Percentiles rank a stretch among this genome's conserved stretches.
Conservation (phyloP, 2,329 filamentous ascomycete genomes). For the Aureobasidium sp. region DNA sequence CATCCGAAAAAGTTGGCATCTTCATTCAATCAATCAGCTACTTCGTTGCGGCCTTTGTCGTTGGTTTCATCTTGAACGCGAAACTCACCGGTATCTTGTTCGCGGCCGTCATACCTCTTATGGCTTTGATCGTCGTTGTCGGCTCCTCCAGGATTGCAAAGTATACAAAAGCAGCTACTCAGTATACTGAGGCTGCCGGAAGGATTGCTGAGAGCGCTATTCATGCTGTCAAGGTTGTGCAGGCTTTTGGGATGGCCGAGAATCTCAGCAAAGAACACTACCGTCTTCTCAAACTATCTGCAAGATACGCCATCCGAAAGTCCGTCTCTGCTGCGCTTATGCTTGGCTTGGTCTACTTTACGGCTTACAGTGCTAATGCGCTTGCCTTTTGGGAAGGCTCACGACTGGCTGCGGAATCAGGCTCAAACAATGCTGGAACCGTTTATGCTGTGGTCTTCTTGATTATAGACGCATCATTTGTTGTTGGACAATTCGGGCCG, state of each 20-base stretch:
- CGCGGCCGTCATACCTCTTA: conserved; percentile 40
- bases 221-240: conserved; percentile 38
- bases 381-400: conserved; percentile 39
- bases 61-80: conserved; percentile 37
- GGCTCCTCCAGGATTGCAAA: conserved; percentile 35
- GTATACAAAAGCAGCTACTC: conserved; percentile 30
- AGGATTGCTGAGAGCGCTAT: conserved; percentile 38
- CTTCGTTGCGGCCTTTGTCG: conserved; percentile 36
- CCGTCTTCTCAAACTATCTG: conserved; percentile 26
- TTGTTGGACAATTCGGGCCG: conserved; percentile 54
- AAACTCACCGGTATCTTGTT: conserved; percentile 35
- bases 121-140: conserved; percentile 34
- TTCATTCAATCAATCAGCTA: conserved; percentile 39
- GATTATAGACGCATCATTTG: conserved; percentile 54
- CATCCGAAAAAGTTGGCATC: conserved; percentile 39
- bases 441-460: conserved; percentile 57
- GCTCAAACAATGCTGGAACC: conserved; percentile 36
- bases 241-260: conserved; percentile 38
- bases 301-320: conserved; percentile 32
- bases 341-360: conserved; percentile 36
- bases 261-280: conserved; percentile 31
- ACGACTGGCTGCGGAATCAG: conserved; percentile 19
- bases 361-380: conserved; percentile 37
- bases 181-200: conserved; percentile 34
- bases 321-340: conserved; percentile 33